Base-by-base conservation (phyloP, 2,329 filamentous ascomycete genomes). In the Penicillium brevicompactum region DNA sequence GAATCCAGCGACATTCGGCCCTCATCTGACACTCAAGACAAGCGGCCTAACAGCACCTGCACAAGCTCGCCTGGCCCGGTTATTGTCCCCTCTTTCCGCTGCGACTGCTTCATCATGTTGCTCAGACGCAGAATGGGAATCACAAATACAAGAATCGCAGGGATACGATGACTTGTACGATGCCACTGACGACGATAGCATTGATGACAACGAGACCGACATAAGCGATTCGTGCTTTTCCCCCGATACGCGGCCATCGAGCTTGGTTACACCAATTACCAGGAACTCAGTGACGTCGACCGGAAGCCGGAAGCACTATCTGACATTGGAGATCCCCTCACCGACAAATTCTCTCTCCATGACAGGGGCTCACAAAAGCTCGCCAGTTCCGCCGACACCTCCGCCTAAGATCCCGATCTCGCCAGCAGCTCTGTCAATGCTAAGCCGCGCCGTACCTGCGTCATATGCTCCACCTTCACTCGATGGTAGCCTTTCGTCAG, bases 131-230 rank as follows among this genome's bases (percentile, higher is more conserved):
- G 88, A 89, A 78, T 80, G 65, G 88, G 83, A 77, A 75, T 80
- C 64, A 78, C 82, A 70, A 87, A 87, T 62, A 84, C 85, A 64
- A 82, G 87, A 91, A 61, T 93, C 93, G 65, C 85, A 64, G 82
- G 87, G 92, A 62, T 94, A 93, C 66, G 90, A 96, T 73, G 91
- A 95, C 66, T 78, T 96, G 46, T 96, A 96, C 73, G 90, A 94
- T 73, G 83, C 91, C 41, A 92, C 90, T 14, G 91, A 95, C 62
- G 86, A 91, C 51, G 91, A 96, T 64, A 81, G 55, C 30, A 49
- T 56, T 37, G 59, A 61, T 44, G 62, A 63, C 37, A 52, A 62
- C 49, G 57, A 51, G 21, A 66, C 84, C 8, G 80, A 84, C 76
- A 67, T 75, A 71, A 70, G 76, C 65, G 71, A 76, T 64, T 59